Percentiles rank a stretch among this genome's conserved stretches.
phyloP scores from a whole-genome alignment of 495 filamentous ascomycete genomes.

The Penicillium taxi region DNA sequence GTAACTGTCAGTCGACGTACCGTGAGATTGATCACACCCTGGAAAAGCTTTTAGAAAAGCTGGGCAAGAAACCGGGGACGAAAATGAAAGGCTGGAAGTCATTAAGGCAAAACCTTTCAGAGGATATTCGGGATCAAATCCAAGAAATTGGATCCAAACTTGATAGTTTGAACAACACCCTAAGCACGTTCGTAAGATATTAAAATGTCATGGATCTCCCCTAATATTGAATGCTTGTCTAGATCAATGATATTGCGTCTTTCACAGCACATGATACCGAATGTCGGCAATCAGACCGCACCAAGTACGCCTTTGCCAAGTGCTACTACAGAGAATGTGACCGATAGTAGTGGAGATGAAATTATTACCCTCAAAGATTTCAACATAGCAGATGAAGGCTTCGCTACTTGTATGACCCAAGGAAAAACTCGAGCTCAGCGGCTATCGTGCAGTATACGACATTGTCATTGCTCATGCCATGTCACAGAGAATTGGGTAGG shows the following conservation, averaged over 20 bases:
- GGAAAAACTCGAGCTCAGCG: too few relatives aligned
- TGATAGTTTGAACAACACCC: neutral
- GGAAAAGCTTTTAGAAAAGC: neutral
- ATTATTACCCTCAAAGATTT: too few relatives aligned
- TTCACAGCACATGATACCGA: too few relatives aligned
- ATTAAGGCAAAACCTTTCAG: neutral
- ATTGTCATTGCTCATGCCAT: constrained; percentile 1
- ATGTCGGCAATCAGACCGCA: too few relatives aligned
- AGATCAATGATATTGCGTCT: too few relatives aligned
- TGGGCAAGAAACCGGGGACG: neutral
- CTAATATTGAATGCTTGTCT: too few relatives aligned
- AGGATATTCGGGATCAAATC: neutral
- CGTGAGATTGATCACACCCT: neutral
- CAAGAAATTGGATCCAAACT: neutral
- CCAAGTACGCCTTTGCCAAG: too few relatives aligned
- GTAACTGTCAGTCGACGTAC: neutral
- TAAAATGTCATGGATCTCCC: too few relatives aligned
- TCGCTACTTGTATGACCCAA: too few relatives aligned
- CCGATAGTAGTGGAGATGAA: too few relatives aligned
- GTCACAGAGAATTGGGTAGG: neutral
- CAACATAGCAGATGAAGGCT: too few relatives aligned
- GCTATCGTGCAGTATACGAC: neutral
- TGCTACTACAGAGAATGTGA: too few relatives aligned
- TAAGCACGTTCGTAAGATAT: neutral
- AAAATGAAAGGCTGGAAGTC: neutral